Percentiles rank a stretch among this genome's conserved stretches.
Conservation (phyloP, 148 eudicot genomes). For the Limonium bicolor region DNA sequence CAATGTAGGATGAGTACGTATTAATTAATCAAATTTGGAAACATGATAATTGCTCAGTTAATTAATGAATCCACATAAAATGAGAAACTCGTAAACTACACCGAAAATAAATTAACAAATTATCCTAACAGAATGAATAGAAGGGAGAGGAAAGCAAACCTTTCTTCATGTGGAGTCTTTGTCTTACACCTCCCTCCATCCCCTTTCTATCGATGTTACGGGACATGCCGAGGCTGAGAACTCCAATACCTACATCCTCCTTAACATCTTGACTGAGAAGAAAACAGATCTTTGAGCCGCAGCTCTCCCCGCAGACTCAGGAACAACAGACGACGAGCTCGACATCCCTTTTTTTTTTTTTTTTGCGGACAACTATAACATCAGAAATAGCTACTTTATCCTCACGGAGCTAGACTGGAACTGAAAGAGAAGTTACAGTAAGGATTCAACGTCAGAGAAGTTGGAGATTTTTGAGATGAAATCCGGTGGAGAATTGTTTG, state of each 20-base stretch:
- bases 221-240: constrained; percentile 11
- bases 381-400: neutral
- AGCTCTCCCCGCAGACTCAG: constrained; percentile 22
- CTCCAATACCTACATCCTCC: constrained; percentile 49
- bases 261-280: constrained; percentile 66
- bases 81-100: no score
- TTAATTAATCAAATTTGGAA: no score
- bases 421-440: neutral
- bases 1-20: no score
- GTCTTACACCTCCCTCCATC: no score
- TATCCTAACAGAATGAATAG: no score
- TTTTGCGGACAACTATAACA: neutral
- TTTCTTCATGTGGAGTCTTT: no score
- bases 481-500: neutral
- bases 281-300: constrained; percentile 33
- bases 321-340: constrained; percentile 23
- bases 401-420: neutral
- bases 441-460: neutral
- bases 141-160: no score
- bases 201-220: constrained; percentile 2
- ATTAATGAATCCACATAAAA: no score
- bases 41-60: no score
- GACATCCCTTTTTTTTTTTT: constrained; percentile 23
- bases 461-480: neutral
- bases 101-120: no score